These are phyloP conservation scores for Solanum hybrid DNA, from an alignment of 305 asterid genomes.

Conservation along the genomic window DNA sequence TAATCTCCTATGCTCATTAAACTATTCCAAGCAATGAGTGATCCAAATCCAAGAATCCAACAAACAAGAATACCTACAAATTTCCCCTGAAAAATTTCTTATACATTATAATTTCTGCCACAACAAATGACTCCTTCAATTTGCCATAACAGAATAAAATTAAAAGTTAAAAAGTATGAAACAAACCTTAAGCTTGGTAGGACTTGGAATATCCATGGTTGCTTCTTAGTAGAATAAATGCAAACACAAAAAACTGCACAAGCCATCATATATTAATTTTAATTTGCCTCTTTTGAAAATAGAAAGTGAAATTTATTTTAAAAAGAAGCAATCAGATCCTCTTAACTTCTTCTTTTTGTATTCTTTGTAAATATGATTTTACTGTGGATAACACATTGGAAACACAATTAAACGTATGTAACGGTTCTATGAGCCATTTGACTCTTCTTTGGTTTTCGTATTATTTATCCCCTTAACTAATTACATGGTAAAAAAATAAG, in stretches of 20 bases:
- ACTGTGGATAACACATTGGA: neutral
- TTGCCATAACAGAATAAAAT: neutral
- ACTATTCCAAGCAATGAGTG: slow-evolving; percentile 75
- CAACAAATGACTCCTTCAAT: neutral
- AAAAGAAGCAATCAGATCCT: neutral
- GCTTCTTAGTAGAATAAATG: neutral
- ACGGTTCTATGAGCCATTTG: neutral
- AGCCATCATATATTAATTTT: neutral
- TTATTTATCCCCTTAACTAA: neutral
- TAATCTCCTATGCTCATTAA: slow-evolving; percentile 71
- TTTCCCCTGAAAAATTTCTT: slow-evolving; percentile 44
- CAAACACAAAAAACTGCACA: neutral
- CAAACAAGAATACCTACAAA: slow-evolving; percentile 38
- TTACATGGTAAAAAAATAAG: neutral
- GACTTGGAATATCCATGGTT: slow-evolving; percentile 24
- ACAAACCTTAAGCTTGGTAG: slow-evolving; percentile 41
- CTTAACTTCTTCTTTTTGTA: neutral
- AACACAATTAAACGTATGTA: neutral
- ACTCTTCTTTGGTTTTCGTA: neutral
- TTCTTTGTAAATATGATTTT: neutral
- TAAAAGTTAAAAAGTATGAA: neutral
- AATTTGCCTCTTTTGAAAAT: neutral
- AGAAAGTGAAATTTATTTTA: neutral
- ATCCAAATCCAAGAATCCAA: slow-evolving; percentile 78
- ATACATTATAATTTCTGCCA: neutral